A percentile compares a stretch with the other conserved stretches of the same genome.
Conservation (phyloP, 225 moss, liverwort and hornwort species). For the Pseudoscleropodium purum region DNA sequence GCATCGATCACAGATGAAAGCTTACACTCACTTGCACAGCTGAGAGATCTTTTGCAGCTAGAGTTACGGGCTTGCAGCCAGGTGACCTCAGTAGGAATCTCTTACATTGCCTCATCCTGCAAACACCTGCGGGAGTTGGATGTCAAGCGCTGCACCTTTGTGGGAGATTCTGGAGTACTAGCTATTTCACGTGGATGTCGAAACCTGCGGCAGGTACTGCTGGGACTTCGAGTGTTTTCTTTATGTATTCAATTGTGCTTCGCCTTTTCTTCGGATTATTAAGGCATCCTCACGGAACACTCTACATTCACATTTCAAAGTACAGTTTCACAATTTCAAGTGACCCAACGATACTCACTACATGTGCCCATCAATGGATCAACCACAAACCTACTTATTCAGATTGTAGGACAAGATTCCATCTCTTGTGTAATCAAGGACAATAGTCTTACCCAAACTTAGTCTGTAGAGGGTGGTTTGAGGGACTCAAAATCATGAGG, state of each 20-base stretch:
- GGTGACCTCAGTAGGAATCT: conserved; percentile 55
- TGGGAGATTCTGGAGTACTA: conserved; percentile 49
- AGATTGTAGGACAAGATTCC: background rate
- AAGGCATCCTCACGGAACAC: background rate
- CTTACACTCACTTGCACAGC: conserved; percentile 37
- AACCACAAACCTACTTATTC: background rate
- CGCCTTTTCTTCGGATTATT: background rate
- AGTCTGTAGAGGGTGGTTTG: background rate
- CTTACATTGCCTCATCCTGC: conserved; percentile 46
- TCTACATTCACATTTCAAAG: background rate
- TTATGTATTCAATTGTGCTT: background rate
- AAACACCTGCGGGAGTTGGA: conserved; percentile 65
- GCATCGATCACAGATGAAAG: conserved; percentile 49
- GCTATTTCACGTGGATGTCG: conserved; percentile 53
- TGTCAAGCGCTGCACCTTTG: conserved; percentile 51
- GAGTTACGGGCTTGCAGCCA: conserved; percentile 58
- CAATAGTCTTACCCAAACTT: background rate
- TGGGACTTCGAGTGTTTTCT: background rate
- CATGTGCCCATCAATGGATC: background rate
- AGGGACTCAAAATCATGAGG: background rate
- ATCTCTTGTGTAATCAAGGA: background rate
- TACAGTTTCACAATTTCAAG: background rate
- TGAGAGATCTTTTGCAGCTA: conserved; percentile 47
- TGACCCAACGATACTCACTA: background rate
- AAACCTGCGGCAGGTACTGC: conserved; percentile 57